A percentile compares a stretch with the other conserved stretches of the same genome.
These are phyloP conservation scores for Geoglossum cookeanum DNA, from an alignment of 2,329 filamentous ascomycete genomes.

Conservation along the genomic window DNA sequence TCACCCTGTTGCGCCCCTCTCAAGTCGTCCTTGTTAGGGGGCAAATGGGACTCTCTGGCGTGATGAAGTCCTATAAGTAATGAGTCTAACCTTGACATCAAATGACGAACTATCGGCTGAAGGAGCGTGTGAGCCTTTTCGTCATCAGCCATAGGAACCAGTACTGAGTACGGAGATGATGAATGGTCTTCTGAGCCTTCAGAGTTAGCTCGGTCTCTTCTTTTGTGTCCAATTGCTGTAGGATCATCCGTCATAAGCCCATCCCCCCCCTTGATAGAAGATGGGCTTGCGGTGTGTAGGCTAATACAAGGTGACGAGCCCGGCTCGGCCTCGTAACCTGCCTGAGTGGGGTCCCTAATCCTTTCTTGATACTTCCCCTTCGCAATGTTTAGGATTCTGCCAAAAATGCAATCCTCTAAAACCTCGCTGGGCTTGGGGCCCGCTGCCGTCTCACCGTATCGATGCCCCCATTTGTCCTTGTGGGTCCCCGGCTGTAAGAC, in stretches of 20 bases:
- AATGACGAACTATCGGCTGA: conserved; percentile 47
- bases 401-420: conserved; percentile 52
- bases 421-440: conserved; percentile 35
- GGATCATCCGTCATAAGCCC: background rate
- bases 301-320: background rate
- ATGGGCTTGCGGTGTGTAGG: background rate
- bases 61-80: conserved; percentile 54
- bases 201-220: conserved; percentile 1
- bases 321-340: background rate
- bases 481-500: conserved; percentile 18
- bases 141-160: conserved; percentile 50
- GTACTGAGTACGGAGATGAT: conserved; percentile 18
- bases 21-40: conserved; percentile 1
- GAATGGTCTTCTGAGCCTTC: conserved; percentile 1
- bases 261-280: background rate
- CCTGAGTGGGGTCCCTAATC: conserved; percentile 16
- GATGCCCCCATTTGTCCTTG: conserved; percentile 23
- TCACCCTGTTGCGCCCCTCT: background rate
- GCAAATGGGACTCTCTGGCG: conserved; percentile 33
- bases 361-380: conserved; percentile 40
- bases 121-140: conserved; percentile 45
- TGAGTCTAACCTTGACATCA: conserved; percentile 48
- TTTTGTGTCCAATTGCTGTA: background rate
- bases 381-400: conserved; percentile 43
- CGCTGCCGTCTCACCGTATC: conserved; percentile 30